Evolutionary conservation across 2,329 filamentous ascomycete species (phyloP).

Genomic region (Cladophialophora yegresii): DNA sequence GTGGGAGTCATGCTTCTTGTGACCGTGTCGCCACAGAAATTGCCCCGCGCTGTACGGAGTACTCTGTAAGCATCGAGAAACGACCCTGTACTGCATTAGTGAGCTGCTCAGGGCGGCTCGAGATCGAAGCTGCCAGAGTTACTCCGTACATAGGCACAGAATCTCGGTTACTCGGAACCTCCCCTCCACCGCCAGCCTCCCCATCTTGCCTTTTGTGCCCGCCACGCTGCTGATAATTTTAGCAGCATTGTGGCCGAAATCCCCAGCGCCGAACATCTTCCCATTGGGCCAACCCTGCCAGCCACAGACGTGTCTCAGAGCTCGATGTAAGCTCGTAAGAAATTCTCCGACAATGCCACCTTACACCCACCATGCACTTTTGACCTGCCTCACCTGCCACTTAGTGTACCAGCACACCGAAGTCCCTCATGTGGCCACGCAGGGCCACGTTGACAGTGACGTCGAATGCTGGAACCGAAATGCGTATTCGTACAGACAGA

Average conservation of each 20-base stretch:
- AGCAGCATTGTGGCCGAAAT: neutral
- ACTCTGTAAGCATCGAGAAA: neutral
- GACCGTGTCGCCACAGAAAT: neutral
- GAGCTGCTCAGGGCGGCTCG: neutral
- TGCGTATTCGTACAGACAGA: neutral
- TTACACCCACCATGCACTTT: neutral
- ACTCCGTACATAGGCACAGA: neutral
- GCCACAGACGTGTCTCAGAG: slow-evolving; percentile 13
- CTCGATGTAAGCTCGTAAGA: neutral
- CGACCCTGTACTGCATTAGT: neutral
- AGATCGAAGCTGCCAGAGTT: neutral
- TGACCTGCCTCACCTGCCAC: neutral
- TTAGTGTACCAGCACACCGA: neutral
- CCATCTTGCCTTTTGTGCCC: neutral
- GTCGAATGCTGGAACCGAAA: neutral
- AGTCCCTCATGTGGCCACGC: neutral
- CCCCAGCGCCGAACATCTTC: neutral
- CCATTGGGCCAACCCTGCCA: neutral
- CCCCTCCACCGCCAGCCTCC: neutral
- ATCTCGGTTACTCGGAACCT: neutral
- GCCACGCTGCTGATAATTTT: slow-evolving; percentile 9
- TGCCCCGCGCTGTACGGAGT: too few relatives aligned
- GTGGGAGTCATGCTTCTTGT: neutral
- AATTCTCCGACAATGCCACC: slow-evolving; percentile 12
- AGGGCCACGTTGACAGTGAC: neutral